phyloP scores from a whole-genome alignment of 139 green algal genomes.

The Picochlorum sp. region DNA sequence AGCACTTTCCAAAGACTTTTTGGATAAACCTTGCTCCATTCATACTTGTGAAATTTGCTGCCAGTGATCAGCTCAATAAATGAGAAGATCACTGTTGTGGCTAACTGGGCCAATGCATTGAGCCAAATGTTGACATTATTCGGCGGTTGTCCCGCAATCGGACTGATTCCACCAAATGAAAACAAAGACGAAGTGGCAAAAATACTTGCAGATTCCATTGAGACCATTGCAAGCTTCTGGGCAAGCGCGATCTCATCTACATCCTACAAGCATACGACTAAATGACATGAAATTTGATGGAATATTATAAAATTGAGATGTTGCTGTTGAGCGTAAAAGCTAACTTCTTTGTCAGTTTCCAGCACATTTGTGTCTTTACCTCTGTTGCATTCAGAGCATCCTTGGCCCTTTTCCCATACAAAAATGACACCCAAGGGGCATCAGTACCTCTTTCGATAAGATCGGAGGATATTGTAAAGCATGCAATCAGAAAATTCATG shows the following conservation, averaged over 20 bases:
- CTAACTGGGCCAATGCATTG: slow-evolving; percentile 11
- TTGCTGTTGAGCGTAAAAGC: too few relatives aligned
- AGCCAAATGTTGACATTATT: slow-evolving; percentile 21
- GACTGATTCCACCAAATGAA: slow-evolving; percentile 19
- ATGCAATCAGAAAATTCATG: slow-evolving; percentile 10
- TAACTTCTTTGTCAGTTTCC: too few relatives aligned
- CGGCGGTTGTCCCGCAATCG: not conserved
- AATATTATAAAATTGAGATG: not conserved
- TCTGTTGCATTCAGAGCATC: slow-evolving; percentile 11
- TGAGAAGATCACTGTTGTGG: slow-evolving; percentile 4
- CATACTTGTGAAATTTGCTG: slow-evolving; percentile 17
- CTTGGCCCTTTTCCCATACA: slow-evolving; percentile 18
- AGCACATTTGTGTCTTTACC: too few relatives aligned
- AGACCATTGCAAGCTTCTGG: not conserved
- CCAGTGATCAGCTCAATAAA: slow-evolving; percentile 6
- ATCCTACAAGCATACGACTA: too few relatives aligned
- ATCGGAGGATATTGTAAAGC: not conserved
- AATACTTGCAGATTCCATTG: slow-evolving; percentile 22
- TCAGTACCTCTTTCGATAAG: slow-evolving; percentile 6
- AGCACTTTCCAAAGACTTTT: not conserved
- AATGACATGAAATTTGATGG: not conserved
- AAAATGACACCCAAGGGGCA: slow-evolving; percentile 2
- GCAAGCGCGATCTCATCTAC: slow-evolving; percentile 10
- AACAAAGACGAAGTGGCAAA: slow-evolving; percentile 25
- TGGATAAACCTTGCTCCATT: slow-evolving; percentile 9